These are phyloP conservation scores for Pseudodiploospora longispora DNA, from an alignment of 2,329 filamentous ascomycete species.

Conservation along the genomic window DNA sequence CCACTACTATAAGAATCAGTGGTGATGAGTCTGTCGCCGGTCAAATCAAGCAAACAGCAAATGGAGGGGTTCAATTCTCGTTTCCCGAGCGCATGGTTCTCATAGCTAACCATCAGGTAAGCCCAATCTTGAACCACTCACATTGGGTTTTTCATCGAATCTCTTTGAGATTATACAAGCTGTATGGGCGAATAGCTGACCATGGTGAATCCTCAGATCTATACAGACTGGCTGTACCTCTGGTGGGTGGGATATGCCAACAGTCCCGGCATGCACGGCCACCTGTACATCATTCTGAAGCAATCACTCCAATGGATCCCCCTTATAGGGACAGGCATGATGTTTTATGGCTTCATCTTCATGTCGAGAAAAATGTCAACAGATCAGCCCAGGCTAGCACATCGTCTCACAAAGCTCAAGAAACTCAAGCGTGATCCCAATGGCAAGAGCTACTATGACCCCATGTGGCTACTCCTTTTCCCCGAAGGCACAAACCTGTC, in stretches of 20 bases:
- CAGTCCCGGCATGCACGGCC: slow-evolving; percentile 67
- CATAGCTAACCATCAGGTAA: slow-evolving; percentile 78
- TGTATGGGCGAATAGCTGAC: neutral
- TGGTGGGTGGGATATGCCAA: slow-evolving; percentile 92
- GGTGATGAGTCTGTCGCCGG: slow-evolving; percentile 72
- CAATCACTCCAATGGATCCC: slow-evolving; percentile 78
- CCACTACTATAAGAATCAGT: slow-evolving; percentile 73
- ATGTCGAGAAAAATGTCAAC: slow-evolving; percentile 82
- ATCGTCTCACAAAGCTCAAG: slow-evolving; percentile 65
- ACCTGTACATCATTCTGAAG: slow-evolving; percentile 85
- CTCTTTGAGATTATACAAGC: no score
- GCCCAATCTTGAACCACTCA: neutral
- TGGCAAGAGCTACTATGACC: slow-evolving; percentile 52
- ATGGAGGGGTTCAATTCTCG: slow-evolving; percentile 67
- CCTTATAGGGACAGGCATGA: slow-evolving; percentile 70
- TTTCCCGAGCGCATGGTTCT: slow-evolving; percentile 77
- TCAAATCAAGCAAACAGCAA: slow-evolving; percentile 60
- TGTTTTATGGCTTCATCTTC: slow-evolving; percentile 86
- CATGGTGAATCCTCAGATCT: slow-evolving; percentile 43
- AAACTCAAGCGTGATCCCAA: slow-evolving; percentile 43
- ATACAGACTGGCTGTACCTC: slow-evolving; percentile 86
- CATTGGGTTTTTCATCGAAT: neutral
- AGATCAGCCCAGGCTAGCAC: slow-evolving; percentile 66
- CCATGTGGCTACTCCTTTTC: slow-evolving; percentile 87
- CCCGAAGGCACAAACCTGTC: slow-evolving; percentile 82